Conservation (phyloP, 768 basidiomycete genomes). For the Baorangia bicolor region DNA sequence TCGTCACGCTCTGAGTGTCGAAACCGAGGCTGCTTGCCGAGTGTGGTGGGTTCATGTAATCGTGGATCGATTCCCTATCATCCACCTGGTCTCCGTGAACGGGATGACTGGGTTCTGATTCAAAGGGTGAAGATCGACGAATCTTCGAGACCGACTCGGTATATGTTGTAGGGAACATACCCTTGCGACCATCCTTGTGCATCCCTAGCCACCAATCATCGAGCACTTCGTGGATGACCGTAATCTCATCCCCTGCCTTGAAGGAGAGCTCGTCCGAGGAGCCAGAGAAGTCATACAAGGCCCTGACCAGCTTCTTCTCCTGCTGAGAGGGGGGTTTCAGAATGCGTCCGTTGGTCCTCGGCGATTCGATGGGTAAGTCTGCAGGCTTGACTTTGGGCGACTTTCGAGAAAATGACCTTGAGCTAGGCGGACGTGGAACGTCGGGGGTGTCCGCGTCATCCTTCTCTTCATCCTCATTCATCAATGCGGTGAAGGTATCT, state of each 20-base stretch:
- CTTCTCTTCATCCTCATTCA: conserved; percentile 43
- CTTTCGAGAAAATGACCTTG: conserved; percentile 32
- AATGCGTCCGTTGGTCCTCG: conserved; percentile 38
- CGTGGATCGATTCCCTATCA: conserved; percentile 21
- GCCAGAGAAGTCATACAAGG: conserved; percentile 72
- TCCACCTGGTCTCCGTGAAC: conserved; percentile 21
- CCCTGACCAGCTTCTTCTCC: conserved; percentile 58
- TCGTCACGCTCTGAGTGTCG: conserved; percentile 42
- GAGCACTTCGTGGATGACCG: conserved; percentile 75
- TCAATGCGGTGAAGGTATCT: conserved; percentile 59
- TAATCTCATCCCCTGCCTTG: conserved; percentile 70
- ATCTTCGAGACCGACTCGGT: conserved; percentile 44
- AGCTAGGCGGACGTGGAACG: conserved; percentile 36
- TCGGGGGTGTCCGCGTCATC: conserved; percentile 20
- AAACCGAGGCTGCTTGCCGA: conserved; percentile 24
- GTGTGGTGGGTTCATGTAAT: conserved; percentile 23
- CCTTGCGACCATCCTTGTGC: conserved; percentile 57
- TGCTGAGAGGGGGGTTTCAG: conserved; percentile 51
- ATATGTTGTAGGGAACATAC: conserved; percentile 81
- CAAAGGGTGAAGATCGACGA: conserved; percentile 32
- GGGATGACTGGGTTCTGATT: conserved; percentile 25
- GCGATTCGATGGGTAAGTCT: conserved; percentile 26
- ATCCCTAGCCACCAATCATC: conserved; percentile 94
- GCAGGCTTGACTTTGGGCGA: conserved; percentile 26
- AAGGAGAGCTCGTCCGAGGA: conserved; percentile 79